phyloP scores from a whole-genome alignment of 768 basidiomycete species.

The Russula foetens region DNA sequence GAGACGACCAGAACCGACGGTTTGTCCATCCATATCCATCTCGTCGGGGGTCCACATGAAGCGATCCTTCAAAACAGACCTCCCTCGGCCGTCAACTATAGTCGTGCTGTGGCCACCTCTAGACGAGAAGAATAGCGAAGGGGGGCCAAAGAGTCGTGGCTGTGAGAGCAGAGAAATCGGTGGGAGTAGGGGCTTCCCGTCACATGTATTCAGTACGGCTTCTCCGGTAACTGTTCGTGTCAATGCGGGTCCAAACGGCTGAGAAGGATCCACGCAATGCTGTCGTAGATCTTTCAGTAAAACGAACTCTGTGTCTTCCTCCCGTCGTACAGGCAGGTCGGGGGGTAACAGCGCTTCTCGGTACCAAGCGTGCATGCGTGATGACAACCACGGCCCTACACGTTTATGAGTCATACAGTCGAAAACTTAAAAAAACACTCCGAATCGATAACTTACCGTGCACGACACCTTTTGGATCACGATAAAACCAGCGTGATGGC shows the following conservation, averaged over 20 bases:
- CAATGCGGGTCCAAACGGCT: conserved; percentile 55
- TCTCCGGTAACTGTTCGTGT: conserved; percentile 25
- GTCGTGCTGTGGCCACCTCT: conserved; percentile 86
- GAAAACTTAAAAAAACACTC: neutral
- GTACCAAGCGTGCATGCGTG: conserved; percentile 85
- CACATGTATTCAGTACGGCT: conserved; percentile 28
- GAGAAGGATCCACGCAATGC: conserved; percentile 73
- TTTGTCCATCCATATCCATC: conserved; percentile 32
- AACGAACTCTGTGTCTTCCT: conserved; percentile 61
- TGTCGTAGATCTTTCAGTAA: conserved; percentile 66
- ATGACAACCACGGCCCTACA: conserved; percentile 80
- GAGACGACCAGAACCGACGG: conserved; percentile 39
- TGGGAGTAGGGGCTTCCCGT: conserved; percentile 47
- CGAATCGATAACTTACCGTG: conserved; percentile 47
- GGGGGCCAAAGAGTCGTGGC: conserved; percentile 78
- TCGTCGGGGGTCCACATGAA: conserved; percentile 74
- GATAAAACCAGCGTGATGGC: conserved; percentile 75
- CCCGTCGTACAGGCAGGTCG: conserved; percentile 72
- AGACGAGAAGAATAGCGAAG: conserved; percentile 79
- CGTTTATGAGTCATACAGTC: neutral
- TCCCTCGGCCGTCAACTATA: conserved; percentile 79
- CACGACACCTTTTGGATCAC: conserved; percentile 71
- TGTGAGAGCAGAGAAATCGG: conserved; percentile 75
- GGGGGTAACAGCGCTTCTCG: conserved; percentile 77
- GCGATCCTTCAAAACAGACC: conserved; percentile 74